A percentile compares a stretch with the other conserved stretches of the same genome.
Conservation (phyloP, 2,329 filamentous ascomycete species). For the Diaporthe ampelina region DNA sequence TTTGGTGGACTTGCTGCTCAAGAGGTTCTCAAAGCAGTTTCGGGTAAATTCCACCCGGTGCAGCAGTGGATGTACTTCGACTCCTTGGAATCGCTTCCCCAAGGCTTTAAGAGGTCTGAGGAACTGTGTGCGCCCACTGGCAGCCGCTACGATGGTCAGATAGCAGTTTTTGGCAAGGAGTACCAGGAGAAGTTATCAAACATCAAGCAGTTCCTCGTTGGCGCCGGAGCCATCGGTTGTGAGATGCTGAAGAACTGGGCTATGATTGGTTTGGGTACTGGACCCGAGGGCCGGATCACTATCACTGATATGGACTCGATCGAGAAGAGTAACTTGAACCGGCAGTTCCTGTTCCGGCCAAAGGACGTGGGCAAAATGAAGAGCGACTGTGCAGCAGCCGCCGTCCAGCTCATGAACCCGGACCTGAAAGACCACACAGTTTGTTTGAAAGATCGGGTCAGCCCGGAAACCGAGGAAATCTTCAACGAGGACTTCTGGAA, state of each 20-base stretch:
- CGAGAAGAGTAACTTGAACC: conserved; percentile 98
- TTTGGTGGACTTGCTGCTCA: conserved; percentile 95
- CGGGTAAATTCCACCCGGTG: conserved; percentile 97
- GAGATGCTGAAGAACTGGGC: conserved; percentile 99
- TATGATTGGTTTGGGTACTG: conserved; percentile 94
- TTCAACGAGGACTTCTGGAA: conserved; percentile 97
- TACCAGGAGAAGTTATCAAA: conserved; percentile 96
- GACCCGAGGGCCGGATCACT: conserved; percentile 88
- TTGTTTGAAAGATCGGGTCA: conserved; percentile 89
- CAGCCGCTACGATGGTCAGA: conserved; percentile 95
- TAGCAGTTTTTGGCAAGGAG: conserved; percentile 93
- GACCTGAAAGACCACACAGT: conserved; percentile 89
- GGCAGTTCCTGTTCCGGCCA: conserved; percentile 94
- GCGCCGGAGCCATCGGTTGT: conserved; percentile 96
- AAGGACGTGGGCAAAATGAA: conserved; percentile 96
- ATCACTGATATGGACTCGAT: conserved; percentile 99
- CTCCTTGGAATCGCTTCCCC: conserved; percentile 93
- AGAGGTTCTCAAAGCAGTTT: conserved; percentile 96
- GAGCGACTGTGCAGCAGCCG: conserved; percentile 91
- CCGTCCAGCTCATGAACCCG: conserved; percentile 96
- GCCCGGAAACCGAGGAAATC: conserved; percentile 90
- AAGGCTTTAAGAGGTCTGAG: conserved; percentile 80
- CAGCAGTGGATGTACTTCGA: conserved; percentile 98
- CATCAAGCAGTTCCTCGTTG: conserved; percentile 92
- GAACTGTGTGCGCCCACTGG: conserved; percentile 89